Percentiles rank a stretch among this genome's conserved stretches.
Conservation (phyloP, 2,329 filamentous ascomycete genomes). For the Phialocephala subalpina region DNA sequence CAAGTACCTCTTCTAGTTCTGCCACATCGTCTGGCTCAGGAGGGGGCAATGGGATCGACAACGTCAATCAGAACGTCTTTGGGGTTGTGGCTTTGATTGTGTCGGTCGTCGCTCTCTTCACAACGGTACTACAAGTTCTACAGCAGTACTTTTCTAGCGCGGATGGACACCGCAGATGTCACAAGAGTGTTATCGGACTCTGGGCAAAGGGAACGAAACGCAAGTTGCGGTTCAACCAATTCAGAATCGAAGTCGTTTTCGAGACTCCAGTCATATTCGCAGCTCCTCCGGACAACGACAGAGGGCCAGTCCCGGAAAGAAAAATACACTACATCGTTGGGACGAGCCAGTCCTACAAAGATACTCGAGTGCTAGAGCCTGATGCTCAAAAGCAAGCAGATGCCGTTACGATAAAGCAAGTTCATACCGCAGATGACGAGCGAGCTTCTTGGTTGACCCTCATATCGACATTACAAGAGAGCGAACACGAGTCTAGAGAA, state of each 20-base stretch:
- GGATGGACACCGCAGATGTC: slow-evolving; percentile 48
- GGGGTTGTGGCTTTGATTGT: slow-evolving; percentile 45
- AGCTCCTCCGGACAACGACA: slow-evolving; percentile 37
- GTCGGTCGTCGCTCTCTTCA: slow-evolving; percentile 46
- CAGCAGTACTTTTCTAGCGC: slow-evolving; percentile 49
- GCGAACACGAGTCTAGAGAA: slow-evolving; percentile 55
- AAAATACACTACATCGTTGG: slow-evolving; percentile 40
- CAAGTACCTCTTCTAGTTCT: not conserved
- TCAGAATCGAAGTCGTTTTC: slow-evolving; percentile 49
- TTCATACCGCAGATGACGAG: slow-evolving; percentile 65
- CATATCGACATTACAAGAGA: slow-evolving; percentile 57
- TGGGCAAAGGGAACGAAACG: slow-evolving; percentile 44
- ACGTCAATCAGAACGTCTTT: slow-evolving; percentile 41
- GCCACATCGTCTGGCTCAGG: slow-evolving; percentile 8
- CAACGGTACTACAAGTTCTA: slow-evolving; percentile 44
- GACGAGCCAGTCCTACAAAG: slow-evolving; percentile 33
- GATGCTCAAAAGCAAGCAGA: slow-evolving; percentile 27
- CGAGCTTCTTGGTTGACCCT: slow-evolving; percentile 62
- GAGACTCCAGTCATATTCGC: slow-evolving; percentile 46
- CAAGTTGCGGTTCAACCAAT: slow-evolving; percentile 43
- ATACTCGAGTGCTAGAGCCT: slow-evolving; percentile 32
- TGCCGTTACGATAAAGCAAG: slow-evolving; percentile 31
- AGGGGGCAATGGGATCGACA: slow-evolving; percentile 29
- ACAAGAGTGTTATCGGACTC: slow-evolving; percentile 43
- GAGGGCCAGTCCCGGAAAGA: slow-evolving; percentile 37